Conservation (phyloP, 2,329 filamentous ascomycete genomes). For the Aureobasidium sp. region DNA sequence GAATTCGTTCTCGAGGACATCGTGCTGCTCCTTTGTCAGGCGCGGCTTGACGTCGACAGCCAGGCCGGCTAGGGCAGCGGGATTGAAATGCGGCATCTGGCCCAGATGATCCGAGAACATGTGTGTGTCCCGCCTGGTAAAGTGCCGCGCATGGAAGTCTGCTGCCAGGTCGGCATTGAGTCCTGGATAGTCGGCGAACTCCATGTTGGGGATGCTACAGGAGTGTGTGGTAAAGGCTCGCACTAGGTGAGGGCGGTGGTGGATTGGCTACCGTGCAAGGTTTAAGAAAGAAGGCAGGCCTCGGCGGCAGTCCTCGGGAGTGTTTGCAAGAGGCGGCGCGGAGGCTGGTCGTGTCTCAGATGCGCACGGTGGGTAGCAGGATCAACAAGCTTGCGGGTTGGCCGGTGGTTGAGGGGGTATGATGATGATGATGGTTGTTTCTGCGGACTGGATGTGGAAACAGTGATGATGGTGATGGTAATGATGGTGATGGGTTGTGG, state of each 20-base stretch:
- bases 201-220: slow-evolving; percentile 11
- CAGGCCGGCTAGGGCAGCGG: slow-evolving; percentile 21
- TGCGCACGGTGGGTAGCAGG: slow-evolving; percentile 3
- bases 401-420: slow-evolving; percentile 3
- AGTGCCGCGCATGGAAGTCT: slow-evolving; percentile 15
- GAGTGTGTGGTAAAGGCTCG: background rate
- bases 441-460: too few species aligned
- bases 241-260: background rate
- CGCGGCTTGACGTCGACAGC: slow-evolving; percentile 40
- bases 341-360: slow-evolving; percentile 9
- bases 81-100: slow-evolving; percentile 14
- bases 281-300: slow-evolving; percentile 8
- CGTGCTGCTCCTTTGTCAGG: slow-evolving; percentile 45
- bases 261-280: background rate
- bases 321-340: background rate
- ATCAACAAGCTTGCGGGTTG: slow-evolving; percentile 10
- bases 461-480: background rate
- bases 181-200: slow-evolving; percentile 16
- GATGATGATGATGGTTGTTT: background rate
- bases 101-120: slow-evolving; percentile 1
- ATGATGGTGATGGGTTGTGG: background rate
- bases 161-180: slow-evolving; percentile 15
- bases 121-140: slow-evolving; percentile 14
- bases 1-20: slow-evolving; percentile 43
- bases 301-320: slow-evolving; percentile 5